These are phyloP conservation scores for Persicaria tinctoria DNA, from an alignment of 148 eudicot species.

Conservation along the genomic window DNA sequence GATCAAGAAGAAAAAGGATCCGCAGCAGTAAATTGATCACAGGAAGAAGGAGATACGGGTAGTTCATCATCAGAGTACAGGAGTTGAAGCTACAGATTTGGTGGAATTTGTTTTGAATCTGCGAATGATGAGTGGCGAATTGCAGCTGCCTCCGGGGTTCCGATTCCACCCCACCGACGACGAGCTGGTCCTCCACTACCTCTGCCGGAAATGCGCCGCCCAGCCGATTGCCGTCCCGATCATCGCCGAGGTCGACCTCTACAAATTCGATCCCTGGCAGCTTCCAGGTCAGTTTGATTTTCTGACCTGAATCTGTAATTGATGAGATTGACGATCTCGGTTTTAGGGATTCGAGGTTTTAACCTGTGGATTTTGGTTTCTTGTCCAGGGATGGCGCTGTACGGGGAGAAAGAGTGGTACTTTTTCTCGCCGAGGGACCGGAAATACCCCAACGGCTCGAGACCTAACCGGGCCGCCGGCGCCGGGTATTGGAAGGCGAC, in stretches of 20 bases:
- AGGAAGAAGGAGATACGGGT: not conserved
- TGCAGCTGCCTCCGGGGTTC: conserved; percentile 48
- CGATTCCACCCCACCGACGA: conserved; percentile 64
- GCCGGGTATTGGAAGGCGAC: conserved; percentile 18
- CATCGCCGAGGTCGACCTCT: conserved; percentile 57
- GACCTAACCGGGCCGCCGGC: conserved; percentile 16
- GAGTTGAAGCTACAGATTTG: too few relatives aligned
- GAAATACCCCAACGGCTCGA: conserved; percentile 17
- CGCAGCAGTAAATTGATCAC: not conserved
- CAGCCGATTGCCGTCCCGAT: conserved; percentile 40
- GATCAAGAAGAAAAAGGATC: not conserved
- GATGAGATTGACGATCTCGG: not conserved
- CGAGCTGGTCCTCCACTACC: conserved; percentile 52
- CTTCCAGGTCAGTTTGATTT: conserved; percentile 35
- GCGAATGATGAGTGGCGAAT: conserved; percentile 6
- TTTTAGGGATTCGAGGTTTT: not conserved
- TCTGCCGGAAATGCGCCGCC: conserved; percentile 41
- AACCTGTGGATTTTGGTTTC: not conserved
- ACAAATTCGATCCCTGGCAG: conserved; percentile 64
- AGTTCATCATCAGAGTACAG: too few relatives aligned
- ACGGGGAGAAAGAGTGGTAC: conserved; percentile 19
- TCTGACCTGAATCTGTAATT: not conserved
- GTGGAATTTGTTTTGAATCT: not conserved
- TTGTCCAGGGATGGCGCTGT: conserved; percentile 28
- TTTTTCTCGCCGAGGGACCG: conserved; percentile 16